Conservation (phyloP, 1,284 basidiomycete genomes). For the Pascua sp. region DNA sequence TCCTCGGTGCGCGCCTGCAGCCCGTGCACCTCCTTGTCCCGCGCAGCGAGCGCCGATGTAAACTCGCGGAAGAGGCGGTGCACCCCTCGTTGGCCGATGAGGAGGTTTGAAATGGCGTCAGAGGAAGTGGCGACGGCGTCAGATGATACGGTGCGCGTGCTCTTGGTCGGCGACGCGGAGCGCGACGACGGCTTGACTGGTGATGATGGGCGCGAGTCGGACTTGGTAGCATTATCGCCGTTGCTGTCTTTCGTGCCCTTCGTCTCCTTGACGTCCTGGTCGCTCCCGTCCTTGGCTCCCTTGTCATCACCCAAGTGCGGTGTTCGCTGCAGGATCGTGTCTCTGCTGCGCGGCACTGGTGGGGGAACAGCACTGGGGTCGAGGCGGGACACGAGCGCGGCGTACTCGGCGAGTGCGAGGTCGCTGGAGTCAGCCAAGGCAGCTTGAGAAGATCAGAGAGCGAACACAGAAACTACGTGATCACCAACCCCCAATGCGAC, state of each 20-base stretch:
- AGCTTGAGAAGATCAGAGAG: too few species aligned
- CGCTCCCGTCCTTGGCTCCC: slow-evolving; percentile 3
- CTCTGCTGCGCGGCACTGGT: slow-evolving; percentile 16
- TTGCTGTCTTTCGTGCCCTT: background rate
- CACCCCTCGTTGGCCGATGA: slow-evolving; percentile 46
- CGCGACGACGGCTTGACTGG: background rate
- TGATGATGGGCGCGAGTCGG: background rate
- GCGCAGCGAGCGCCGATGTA: slow-evolving; percentile 28
- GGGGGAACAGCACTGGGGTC: slow-evolving; percentile 41
- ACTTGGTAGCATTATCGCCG: too few species aligned
- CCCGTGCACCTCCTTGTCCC: slow-evolving; percentile 60
- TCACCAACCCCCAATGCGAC: background rate
- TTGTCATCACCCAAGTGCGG: slow-evolving; percentile 5
- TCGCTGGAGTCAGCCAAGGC: slow-evolving; percentile 27
- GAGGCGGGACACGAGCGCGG: slow-evolving; percentile 35
- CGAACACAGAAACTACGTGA: background rate
- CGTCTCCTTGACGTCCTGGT: background rate
- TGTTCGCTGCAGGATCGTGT: slow-evolving; percentile 23
- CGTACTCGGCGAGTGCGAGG: slow-evolving; percentile 44
- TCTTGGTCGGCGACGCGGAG: slow-evolving; percentile 4
- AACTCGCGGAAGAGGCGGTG: slow-evolving; percentile 47
- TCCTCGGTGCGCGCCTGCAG: slow-evolving; percentile 75
- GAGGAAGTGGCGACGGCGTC: slow-evolving; percentile 12
- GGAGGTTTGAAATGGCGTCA: slow-evolving; percentile 44
- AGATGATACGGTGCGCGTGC: slow-evolving; percentile 3